Evolutionary conservation across 2,329 filamentous ascomycete species (phyloP).

Genomic region (Sordariomycetes sp.): DNA sequence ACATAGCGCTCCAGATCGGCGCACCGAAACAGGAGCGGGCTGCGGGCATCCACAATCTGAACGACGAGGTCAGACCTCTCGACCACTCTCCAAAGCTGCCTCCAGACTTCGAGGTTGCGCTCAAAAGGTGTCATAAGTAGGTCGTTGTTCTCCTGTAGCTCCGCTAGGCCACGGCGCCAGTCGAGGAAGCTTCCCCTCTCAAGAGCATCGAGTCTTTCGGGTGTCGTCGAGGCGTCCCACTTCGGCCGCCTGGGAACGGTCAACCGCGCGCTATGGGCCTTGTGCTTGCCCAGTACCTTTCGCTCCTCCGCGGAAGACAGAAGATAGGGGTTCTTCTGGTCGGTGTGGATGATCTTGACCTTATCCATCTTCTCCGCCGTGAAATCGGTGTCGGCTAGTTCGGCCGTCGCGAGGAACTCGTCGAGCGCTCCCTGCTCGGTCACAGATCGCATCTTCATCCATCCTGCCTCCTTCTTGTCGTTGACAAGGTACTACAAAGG

Average conservation of each 20-base stretch:
- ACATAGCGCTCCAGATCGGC: conserved; percentile 92
- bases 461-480: conserved; percentile 79
- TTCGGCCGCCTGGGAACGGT: conserved; percentile 83
- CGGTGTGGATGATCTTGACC: conserved; percentile 94
- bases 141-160: conserved; percentile 88
- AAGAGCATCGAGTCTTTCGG: conserved; percentile 64
- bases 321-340: conserved; percentile 92
- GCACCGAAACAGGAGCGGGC: conserved; percentile 86
- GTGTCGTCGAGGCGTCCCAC: conserved; percentile 81
- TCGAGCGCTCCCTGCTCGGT: conserved; percentile 95
- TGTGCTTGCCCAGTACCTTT: conserved; percentile 68
- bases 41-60: conserved; percentile 95
- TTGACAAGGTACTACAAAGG: conserved; percentile 70
- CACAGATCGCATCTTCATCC: conserved; percentile 99
- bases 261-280: conserved; percentile 64
- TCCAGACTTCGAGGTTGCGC: conserved; percentile 94
- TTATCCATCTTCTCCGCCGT: conserved; percentile 99
- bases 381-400: conserved; percentile 96
- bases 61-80: conserved; percentile 92
- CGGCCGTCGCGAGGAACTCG: conserved; percentile 91
- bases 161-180: conserved; percentile 84
- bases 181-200: conserved; percentile 75
- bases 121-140: conserved; percentile 97
- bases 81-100: conserved; percentile 95
- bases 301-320: conserved; percentile 78